Percentiles rank a stretch among this genome's conserved stretches.
Evolutionary conservation across 2,329 filamentous ascomycete species (phyloP).

Genomic region (Bertia moriformis): DNA sequence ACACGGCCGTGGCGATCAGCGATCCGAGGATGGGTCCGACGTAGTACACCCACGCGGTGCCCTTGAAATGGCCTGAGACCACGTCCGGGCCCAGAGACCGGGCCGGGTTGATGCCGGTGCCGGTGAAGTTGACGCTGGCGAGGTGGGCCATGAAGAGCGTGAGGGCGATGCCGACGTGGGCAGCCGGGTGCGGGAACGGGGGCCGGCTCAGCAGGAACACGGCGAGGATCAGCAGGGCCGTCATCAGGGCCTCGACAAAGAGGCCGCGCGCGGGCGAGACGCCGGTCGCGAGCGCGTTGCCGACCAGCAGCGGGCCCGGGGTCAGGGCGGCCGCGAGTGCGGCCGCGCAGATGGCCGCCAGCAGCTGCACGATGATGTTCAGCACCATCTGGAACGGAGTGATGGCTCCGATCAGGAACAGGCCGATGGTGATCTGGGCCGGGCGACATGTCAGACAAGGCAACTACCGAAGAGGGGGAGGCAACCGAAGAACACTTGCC

Average conservation of each 20-base stretch:
- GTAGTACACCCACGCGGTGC: conserved; percentile 35
- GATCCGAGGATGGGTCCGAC: conserved; percentile 27
- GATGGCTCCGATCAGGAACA: conserved; percentile 17
- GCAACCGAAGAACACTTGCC: neutral
- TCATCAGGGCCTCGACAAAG: conserved; percentile 23
- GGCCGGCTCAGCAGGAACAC: conserved; percentile 17
- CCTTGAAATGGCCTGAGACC: conserved; percentile 24
- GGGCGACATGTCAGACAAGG: no score
- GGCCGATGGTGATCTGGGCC: conserved; percentile 14
- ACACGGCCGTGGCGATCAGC: conserved; percentile 30
- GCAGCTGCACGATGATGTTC: conserved; percentile 17
- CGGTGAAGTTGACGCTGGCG: conserved; percentile 28
- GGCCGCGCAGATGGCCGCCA: conserved; percentile 18
- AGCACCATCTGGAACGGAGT: conserved; percentile 15
- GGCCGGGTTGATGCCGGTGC: conserved; percentile 29
- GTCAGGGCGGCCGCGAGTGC: conserved; percentile 17
- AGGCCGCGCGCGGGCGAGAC: conserved; percentile 18
- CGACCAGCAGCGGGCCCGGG: conserved; percentile 17
- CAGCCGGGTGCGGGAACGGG: neutral
- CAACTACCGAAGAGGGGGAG: neutral
- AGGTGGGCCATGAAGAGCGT: neutral
- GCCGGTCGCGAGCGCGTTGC: conserved; percentile 15
- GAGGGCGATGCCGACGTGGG: neutral
- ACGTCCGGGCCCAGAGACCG: conserved; percentile 29
- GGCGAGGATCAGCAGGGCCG: conserved; percentile 21